Evolutionary conservation across 176 grass and related monocot species (phyloP).

Genomic region (Oryza longistaminata): DNA sequence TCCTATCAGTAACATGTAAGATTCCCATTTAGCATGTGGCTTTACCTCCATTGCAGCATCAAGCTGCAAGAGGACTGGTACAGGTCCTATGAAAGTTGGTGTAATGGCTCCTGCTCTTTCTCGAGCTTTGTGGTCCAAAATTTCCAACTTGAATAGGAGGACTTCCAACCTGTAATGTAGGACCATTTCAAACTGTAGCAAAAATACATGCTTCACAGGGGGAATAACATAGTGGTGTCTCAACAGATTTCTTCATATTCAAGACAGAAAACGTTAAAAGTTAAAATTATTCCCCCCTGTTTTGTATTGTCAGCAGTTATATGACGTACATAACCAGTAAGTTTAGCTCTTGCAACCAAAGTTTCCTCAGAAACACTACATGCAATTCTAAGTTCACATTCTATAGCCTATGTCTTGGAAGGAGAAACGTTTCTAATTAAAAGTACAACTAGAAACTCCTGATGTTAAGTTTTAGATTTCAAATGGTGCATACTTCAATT

Average conservation of each 20-base stretch:
- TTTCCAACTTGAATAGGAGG: constrained; percentile 90
- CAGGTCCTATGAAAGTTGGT: constrained; percentile 70
- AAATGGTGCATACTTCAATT: not conserved
- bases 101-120: constrained; percentile 87
- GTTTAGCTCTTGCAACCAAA: not conserved
- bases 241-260: not conserved
- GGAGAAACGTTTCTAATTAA: not conserved
- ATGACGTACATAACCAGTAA: not conserved
- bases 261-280: not conserved
- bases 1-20: constrained; percentile 15
- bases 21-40: constrained; percentile 13
- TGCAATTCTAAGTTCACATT: not conserved
- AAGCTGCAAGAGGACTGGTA: constrained; percentile 86
- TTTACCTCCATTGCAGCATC: constrained; percentile 89
- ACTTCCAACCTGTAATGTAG: constrained; percentile 69
- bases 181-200: constrained; percentile 16
- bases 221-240: not conserved
- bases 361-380: not conserved
- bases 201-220: not conserved
- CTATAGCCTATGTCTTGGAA: not conserved
- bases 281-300: not conserved
- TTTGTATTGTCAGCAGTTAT: not conserved
- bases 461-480: constrained; percentile 2
- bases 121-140: constrained; percentile 94
- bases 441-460: not conserved